phyloP scores from a whole-genome alignment of 345 rosid species.

The Geranium rotundifolium region DNA sequence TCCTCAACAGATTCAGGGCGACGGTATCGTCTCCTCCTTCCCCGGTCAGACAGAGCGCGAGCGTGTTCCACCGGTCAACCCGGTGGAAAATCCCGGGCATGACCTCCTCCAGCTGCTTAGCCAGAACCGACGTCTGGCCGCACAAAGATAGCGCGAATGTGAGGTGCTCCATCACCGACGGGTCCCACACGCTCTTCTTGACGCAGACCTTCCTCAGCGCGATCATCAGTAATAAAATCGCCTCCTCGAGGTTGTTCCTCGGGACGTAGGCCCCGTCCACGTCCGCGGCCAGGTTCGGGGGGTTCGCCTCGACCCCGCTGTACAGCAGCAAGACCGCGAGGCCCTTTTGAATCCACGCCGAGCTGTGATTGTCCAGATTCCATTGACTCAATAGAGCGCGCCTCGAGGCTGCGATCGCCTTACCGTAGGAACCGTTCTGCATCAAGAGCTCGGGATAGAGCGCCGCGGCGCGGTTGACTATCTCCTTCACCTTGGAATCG shows the following conservation, averaged over 20 bases:
- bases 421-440: constrained; percentile 56
- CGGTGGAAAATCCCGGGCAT: constrained; percentile 73
- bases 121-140: constrained; percentile 61
- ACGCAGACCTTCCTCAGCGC: constrained; percentile 50
- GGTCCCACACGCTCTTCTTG: constrained; percentile 67
- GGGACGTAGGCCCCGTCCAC: constrained; percentile 72
- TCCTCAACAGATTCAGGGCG: constrained; percentile 67
- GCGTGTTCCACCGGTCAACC: constrained; percentile 72
- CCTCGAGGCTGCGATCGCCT: constrained; percentile 69
- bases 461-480: constrained; percentile 75
- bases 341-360: constrained; percentile 77
- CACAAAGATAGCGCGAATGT: constrained; percentile 66
- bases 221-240: constrained; percentile 80
- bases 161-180: constrained; percentile 76
- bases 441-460: constrained; percentile 77
- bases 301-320: constrained; percentile 73
- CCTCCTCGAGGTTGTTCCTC: constrained; percentile 82
- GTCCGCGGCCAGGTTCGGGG: constrained; percentile 67
- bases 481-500: constrained; percentile 62
- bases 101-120: constrained; percentile 72
- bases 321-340: constrained; percentile 77
- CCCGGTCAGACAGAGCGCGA: constrained; percentile 70
- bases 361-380: constrained; percentile 64
- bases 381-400: constrained; percentile 79
- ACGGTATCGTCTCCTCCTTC: constrained; percentile 35